Evolutionary conservation across 495 filamentous ascomycete species (phyloP), one percentile per base, ranked within the genome.

Genomic region (Lindgomyces ingoldianus): DNA sequence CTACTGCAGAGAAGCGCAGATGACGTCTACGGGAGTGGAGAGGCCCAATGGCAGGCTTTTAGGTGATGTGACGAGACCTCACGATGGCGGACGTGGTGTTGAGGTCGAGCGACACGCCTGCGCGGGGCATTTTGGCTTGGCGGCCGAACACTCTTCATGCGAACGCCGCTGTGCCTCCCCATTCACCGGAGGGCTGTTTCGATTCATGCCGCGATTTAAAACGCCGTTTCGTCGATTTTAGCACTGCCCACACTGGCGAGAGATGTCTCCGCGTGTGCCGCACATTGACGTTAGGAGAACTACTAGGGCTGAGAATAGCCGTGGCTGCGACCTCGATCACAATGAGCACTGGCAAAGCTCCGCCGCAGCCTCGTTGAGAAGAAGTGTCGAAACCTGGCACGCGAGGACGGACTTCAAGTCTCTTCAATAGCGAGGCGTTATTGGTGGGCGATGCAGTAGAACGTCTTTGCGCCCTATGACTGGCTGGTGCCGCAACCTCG

Each of bases 31-130:
- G 48, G 33, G 47, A 49, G 27, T 27, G 39, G 26, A 29, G 16
- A 45, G 27, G 54, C 39, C 62, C 62, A 65, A 65, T 67, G 19
- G 64, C 48, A 48, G 51, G 24, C 16, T 19, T 24, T 6, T 57
- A 24, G 41, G 49, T 0, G n/a, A 4, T 56, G 64, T 61, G 57
- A 60, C 47, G 49, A 22, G 27, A n/a, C 11, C 27, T 61, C 57
- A 39, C 57, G 57, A 61, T 67, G 52, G 41, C 57, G 6, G 33
- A 44, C 57, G 53, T 65, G 62, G 64, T 67, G 64, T 67, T 67
- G 64, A 67, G 51, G 22, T 47, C 44, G 21, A 29, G 61, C 61
- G 52, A 50, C 44, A 57, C 61, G 61, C 61, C 29, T 48, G 57
- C 47, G 14, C 18, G 36, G 10, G 9, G 46, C 47, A 22, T 50